Evolutionary conservation across 768 basidiomycete genomes (phyloP).

Genomic region (Russula olivacea): DNA sequence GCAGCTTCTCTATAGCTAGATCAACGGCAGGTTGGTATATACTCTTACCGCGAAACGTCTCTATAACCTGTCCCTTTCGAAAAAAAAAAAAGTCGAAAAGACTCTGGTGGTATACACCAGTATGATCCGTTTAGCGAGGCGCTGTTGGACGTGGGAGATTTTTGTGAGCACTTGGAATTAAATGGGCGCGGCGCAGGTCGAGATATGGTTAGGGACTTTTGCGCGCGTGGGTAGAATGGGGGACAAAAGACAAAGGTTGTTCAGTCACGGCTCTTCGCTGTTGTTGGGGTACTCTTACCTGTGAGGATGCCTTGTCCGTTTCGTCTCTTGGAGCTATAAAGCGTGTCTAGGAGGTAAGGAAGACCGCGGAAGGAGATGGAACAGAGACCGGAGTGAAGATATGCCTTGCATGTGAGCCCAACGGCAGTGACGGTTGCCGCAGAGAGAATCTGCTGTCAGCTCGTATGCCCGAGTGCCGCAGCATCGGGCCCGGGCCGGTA

Average conservation of each 20-base stretch:
- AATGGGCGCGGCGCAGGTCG: constrained; percentile 57
- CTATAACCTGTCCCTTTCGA: constrained; percentile 81
- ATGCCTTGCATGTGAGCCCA: constrained; percentile 74
- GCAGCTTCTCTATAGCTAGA: constrained; percentile 70
- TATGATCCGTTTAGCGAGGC: constrained; percentile 29
- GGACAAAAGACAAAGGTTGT: neutral
- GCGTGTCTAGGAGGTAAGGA: constrained; percentile 53
- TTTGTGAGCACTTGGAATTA: neutral
- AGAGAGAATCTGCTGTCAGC: constrained; percentile 36
- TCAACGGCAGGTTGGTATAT: constrained; percentile 86
- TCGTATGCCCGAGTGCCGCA: too few species aligned
- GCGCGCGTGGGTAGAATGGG: too few species aligned
- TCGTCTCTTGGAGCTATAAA: constrained; percentile 43
- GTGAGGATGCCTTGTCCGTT: constrained; percentile 65
- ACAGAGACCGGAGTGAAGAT: constrained; percentile 60
- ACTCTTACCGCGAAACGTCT: constrained; percentile 87
- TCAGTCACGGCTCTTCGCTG: neutral
- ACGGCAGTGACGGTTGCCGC: constrained; percentile 56
- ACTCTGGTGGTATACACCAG: too few species aligned
- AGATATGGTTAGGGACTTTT: constrained; percentile 88
- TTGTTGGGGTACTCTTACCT: constrained; percentile 39
- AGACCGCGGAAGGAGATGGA: constrained; percentile 69
- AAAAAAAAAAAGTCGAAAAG: constrained; percentile 84
- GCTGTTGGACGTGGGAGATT: neutral
- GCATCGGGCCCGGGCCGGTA: neutral